Conservation (phyloP, 108 stramenopile species). For the Schizochytrium sp. region DNA sequence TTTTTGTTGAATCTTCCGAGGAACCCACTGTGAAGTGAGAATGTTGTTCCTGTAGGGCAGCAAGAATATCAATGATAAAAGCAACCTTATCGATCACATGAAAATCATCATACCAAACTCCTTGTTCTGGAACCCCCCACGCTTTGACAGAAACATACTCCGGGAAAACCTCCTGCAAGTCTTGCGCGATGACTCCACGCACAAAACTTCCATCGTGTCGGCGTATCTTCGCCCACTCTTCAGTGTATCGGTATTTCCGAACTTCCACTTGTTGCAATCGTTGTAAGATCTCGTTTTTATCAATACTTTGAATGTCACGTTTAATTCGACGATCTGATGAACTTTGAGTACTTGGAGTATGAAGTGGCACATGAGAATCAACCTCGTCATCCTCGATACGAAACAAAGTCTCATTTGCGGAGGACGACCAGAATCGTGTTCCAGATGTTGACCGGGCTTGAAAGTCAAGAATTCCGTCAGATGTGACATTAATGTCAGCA, state of each 20-base stretch:
- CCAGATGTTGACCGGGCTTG: background rate
- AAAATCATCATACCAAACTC: slow-evolving; percentile 66
- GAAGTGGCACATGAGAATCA: slow-evolving; percentile 69
- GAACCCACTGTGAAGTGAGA: slow-evolving; percentile 34
- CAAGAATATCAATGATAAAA: slow-evolving; percentile 70
- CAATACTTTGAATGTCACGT: slow-evolving; percentile 74
- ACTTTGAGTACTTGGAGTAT: slow-evolving; percentile 67
- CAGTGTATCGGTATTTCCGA: slow-evolving; percentile 80
- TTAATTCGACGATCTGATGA: slow-evolving; percentile 83
- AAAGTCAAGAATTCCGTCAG: background rate
- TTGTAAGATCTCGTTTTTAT: slow-evolving; percentile 80
- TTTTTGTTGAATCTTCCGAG: background rate
- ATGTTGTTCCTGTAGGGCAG: slow-evolving; percentile 65
- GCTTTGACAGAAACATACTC: slow-evolving; percentile 79
- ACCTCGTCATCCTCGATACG: slow-evolving; percentile 46
- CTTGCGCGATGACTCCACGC: slow-evolving; percentile 84
- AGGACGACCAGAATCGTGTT: slow-evolving; percentile 58
- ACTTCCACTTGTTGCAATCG: slow-evolving; percentile 77
- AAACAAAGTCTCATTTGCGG: background rate
- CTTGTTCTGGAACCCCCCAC: slow-evolving; percentile 34
- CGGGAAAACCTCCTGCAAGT: slow-evolving; percentile 81
- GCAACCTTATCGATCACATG: slow-evolving; percentile 72
- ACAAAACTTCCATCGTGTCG: slow-evolving; percentile 71
- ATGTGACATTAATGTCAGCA: background rate
- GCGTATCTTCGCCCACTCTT: slow-evolving; percentile 78